Percentiles rank a stretch among this genome's conserved stretches.
phyloP scores from a whole-genome alignment of 2,329 filamentous ascomycete genomes.

The Cladophialophora yegresii region DNA sequence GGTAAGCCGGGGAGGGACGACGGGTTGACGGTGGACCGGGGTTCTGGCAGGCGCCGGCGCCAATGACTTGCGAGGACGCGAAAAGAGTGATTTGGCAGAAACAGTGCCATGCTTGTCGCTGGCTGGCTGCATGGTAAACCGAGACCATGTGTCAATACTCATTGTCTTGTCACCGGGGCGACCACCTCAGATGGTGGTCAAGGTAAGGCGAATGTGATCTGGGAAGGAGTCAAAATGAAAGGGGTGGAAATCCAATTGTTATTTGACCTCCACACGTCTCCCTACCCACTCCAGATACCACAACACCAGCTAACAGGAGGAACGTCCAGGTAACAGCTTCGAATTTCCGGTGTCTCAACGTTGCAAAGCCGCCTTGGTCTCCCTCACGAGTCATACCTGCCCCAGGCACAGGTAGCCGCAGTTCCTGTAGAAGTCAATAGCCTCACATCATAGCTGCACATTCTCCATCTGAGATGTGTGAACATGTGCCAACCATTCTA shows the following conservation, averaged over 20 bases:
- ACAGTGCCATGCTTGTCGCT: constrained; percentile 2
- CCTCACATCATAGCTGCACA: background rate
- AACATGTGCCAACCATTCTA: background rate
- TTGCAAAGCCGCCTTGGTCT: background rate
- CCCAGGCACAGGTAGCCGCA: background rate
- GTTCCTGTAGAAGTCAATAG: background rate
- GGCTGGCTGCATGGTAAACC: constrained; percentile 8
- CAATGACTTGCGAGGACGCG: constrained; percentile 6
- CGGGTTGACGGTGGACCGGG: constrained; percentile 1
- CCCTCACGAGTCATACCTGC: background rate
- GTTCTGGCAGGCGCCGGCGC: constrained; percentile 3
- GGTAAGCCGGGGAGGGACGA: background rate
- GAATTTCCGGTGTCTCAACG: background rate
- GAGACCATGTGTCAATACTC: background rate
- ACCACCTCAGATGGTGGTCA: background rate
- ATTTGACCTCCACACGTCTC: background rate
- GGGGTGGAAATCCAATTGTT: background rate
- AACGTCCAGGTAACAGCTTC: background rate
- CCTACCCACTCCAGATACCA: background rate
- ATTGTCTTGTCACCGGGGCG: background rate
- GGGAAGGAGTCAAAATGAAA: background rate
- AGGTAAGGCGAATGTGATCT: background rate
- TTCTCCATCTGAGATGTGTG: background rate
- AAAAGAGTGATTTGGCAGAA: constrained; percentile 9
- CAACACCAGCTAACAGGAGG: background rate